Base-by-base conservation (phyloP, 2,329 filamentous ascomycete genomes). In the Xylaria sp. region DNA sequence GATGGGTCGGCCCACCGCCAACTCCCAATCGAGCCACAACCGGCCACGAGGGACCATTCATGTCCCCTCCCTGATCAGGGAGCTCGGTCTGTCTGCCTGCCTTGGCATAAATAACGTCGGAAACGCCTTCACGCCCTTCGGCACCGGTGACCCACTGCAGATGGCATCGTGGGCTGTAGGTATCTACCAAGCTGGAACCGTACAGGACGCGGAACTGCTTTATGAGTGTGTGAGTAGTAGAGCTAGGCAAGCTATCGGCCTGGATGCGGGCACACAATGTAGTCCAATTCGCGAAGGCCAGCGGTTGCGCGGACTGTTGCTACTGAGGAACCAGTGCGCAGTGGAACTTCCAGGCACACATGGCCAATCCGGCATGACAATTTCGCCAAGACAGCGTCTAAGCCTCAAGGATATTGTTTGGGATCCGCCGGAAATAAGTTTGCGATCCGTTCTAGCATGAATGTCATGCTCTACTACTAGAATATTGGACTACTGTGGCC, bases 121-220 rank as follows among this genome's bases (percentile, higher is more conserved):
- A 19, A 93, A 93, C 75, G 89, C 90, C 0, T 93, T 93, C 73
- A 93, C 91, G 6, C 91, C 91, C 0, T 87, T 90, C 74, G 91
- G 90, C 0, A 88, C 82, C 19, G 89, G 86, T 47, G 91, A 93
- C 79, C 90, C 90, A 0, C 76, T 93, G 57, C 82, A 82, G 48
- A 79, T 92, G 51, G 89, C 90, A 21, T 88, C 85, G 71, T 79
- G 89, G 61, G 87, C 88, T 1, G 88, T 92, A 0, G 90, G 89
- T 0, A 75, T 93, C 3, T 93, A 93, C 74, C 90, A 92, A 69
- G 86, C 87, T 1, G 90, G 90, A 0, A 90, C 88, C 1, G 84
- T 83, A 67, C 75, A 79, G 17, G 89, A 91, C 74, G 85, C 88
- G 0, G 82, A 86, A 68, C 68, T 89, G 3, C 78, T 93, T 55